Evolutionary conservation across 2,329 filamentous ascomycete genomes (phyloP).

Genomic region (Fusarium hainanense): DNA sequence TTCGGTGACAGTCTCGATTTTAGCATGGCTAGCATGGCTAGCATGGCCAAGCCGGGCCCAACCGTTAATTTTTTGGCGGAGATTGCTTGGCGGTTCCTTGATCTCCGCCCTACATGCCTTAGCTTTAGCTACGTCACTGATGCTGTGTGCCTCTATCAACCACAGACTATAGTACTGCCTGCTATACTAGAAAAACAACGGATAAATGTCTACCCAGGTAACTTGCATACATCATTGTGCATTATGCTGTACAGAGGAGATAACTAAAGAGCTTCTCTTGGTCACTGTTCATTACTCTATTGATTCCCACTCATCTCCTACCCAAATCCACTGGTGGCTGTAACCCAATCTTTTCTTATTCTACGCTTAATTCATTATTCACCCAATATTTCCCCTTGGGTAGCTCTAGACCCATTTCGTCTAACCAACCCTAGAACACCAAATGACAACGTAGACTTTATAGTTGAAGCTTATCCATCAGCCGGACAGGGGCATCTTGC

Average conservation of each 20-base stretch:
- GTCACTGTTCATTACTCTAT: slow-evolving; percentile 5
- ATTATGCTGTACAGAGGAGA: background rate
- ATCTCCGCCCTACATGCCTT: background rate
- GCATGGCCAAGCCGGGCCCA: slow-evolving; percentile 34
- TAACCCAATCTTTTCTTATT: background rate
- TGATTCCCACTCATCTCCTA: background rate
- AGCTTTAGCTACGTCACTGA: slow-evolving; percentile 29
- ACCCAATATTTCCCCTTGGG: slow-evolving; percentile 2
- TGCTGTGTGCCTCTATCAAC: background rate
- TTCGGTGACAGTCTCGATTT: slow-evolving; percentile 11
- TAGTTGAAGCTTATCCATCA: slow-evolving; percentile 27
- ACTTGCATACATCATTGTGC: background rate
- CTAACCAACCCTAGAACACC: background rate
- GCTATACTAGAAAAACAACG: background rate
- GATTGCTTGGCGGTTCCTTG: slow-evolving; percentile 35
- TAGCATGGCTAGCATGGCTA: slow-evolving; percentile 20
- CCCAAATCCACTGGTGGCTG: background rate
- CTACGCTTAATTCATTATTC: slow-evolving; percentile 17
- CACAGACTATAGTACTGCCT: background rate
- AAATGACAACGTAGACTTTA: slow-evolving; percentile 13
- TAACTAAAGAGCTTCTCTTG: background rate
- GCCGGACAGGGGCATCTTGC: slow-evolving; percentile 27
- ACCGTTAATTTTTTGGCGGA: slow-evolving; percentile 30
- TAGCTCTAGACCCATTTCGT: slow-evolving; percentile 16
- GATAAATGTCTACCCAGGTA: background rate